phyloP scores from a whole-genome alignment of 768 basidiomycete genomes.

The Porphyrellus cyaneotinctus region DNA sequence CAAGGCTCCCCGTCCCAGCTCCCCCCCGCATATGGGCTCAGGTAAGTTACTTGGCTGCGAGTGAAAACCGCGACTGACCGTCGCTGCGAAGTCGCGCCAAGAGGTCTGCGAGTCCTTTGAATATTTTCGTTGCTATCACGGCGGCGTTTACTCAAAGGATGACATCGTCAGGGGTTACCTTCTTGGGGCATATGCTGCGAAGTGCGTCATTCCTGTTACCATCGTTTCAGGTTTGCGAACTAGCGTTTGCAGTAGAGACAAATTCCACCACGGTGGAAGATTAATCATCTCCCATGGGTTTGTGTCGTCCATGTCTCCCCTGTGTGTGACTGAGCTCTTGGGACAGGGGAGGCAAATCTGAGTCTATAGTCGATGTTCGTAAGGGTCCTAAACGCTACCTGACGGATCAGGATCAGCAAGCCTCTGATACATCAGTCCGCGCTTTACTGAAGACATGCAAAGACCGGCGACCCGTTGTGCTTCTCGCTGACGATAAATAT shows the following conservation, averaged over 20 bases:
- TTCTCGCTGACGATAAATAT: constrained; percentile 75
- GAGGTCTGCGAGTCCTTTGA: constrained; percentile 80
- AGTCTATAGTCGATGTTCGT: constrained; percentile 43
- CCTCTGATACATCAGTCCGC: constrained; percentile 65
- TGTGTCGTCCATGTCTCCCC: constrained; percentile 15
- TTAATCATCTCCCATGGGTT: constrained; percentile 85
- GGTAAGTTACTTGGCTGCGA: constrained; percentile 27
- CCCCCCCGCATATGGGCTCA: constrained; percentile 43
- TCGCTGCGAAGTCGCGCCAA: constrained; percentile 59
- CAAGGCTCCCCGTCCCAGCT: constrained; percentile 22
- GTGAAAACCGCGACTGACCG: neutral
- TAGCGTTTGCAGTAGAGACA: constrained; percentile 57
- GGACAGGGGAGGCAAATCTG: constrained; percentile 64
- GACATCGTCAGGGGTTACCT: constrained; percentile 72
- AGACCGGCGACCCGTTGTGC: constrained; percentile 55
- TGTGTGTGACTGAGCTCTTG: neutral
- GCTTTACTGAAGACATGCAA: constrained; percentile 59
- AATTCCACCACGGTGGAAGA: constrained; percentile 58
- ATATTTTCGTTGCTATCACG: constrained; percentile 66
- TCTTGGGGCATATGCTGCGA: constrained; percentile 64
- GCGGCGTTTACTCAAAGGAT: constrained; percentile 67
- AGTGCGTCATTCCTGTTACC: constrained; percentile 36
- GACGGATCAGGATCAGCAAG: constrained; percentile 61
- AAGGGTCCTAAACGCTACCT: constrained; percentile 38
- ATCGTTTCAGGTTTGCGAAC: constrained; percentile 9